Percentiles rank a stretch among this genome's conserved stretches.
Conservation (phyloP, 441 rosid species). For the Euphorbia celastroides region DNA sequence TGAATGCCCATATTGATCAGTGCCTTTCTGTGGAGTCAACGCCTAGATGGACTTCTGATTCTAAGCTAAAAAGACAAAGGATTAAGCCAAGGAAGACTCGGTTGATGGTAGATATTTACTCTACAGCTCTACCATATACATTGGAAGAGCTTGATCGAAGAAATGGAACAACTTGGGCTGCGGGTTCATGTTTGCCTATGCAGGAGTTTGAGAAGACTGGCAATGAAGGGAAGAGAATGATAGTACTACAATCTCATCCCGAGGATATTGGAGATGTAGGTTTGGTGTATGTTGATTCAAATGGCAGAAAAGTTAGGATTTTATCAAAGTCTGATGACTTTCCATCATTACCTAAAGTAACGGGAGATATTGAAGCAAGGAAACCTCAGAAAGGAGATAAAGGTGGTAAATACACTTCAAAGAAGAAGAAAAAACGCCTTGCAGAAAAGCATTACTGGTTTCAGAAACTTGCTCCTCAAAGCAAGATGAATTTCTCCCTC, state of each 20-base stretch:
- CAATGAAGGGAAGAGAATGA: slow-evolving; percentile 40
- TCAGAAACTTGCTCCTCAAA: slow-evolving; percentile 50
- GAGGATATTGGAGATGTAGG: slow-evolving; percentile 60
- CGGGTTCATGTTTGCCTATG: slow-evolving; percentile 41
- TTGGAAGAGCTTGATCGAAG: slow-evolving; percentile 84
- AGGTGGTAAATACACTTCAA: slow-evolving; percentile 37
- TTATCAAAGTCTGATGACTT: slow-evolving; percentile 52
- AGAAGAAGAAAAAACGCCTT: slow-evolving; percentile 41
- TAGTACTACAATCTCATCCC: slow-evolving; percentile 27
- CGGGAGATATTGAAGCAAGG: slow-evolving; percentile 36
- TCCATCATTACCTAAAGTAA: slow-evolving; percentile 27
- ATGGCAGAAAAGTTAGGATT: slow-evolving; percentile 76
- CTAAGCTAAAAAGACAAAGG: slow-evolving; percentile 59
- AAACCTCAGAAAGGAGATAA: slow-evolving; percentile 42
- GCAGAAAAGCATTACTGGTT: slow-evolving; percentile 43
- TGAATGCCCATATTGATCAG: slow-evolving; percentile 99
- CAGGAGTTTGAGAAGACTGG: slow-evolving; percentile 33
- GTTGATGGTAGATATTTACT: slow-evolving; percentile 75
- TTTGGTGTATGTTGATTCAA: slow-evolving; percentile 79
- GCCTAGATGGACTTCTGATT: slow-evolving; percentile 55
- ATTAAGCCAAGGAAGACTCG: slow-evolving; percentile 69
- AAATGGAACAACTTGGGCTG: slow-evolving; percentile 80
- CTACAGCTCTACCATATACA: slow-evolving; percentile 47
- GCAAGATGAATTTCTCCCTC: slow-evolving; percentile 34
- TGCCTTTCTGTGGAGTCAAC: slow-evolving; percentile 72